These are phyloP conservation scores for Paratinospora sagittata DNA, from an alignment of 164 flowering plant genomes.

Conservation along the genomic window DNA sequence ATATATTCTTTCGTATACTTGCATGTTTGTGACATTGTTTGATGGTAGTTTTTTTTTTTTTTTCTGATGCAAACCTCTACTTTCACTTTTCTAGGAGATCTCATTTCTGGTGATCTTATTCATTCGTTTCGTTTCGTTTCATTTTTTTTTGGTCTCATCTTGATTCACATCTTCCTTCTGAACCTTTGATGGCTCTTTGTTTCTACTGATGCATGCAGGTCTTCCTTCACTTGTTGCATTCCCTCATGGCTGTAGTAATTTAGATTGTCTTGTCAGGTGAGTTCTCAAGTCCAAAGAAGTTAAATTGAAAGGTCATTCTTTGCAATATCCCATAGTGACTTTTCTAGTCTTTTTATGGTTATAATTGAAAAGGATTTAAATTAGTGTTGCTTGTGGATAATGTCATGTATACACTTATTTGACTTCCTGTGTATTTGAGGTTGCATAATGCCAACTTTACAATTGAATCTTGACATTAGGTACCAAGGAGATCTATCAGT, in stretches of 20 bases:
- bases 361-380: not conserved
- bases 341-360: not conserved
- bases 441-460: not conserved
- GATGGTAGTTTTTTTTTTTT: not conserved
- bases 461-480: slow-evolving; percentile 34
- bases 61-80: not conserved
- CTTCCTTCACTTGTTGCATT: slow-evolving; percentile 74
- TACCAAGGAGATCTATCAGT: slow-evolving; percentile 71
- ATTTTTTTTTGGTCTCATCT: not conserved
- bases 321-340: not conserved
- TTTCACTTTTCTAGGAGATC: not conserved
- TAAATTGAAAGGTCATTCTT: not conserved
- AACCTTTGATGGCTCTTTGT: not conserved
- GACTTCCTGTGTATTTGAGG: not conserved
- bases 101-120: not conserved
- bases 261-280: slow-evolving; percentile 71
- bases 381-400: not conserved
- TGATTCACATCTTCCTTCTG: not conserved
- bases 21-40: not conserved
- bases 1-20: too few species aligned
- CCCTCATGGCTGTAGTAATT: slow-evolving; percentile 60
- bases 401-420: not conserved
- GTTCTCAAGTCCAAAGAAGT: slow-evolving; percentile 14
- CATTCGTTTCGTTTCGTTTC: too few species aligned
- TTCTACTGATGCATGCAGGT: slow-evolving; percentile 38